Evolutionary conservation across 345 rosid species (phyloP), one percentile per base, ranked within the genome.

Genomic region (Salix caprea): DNA sequence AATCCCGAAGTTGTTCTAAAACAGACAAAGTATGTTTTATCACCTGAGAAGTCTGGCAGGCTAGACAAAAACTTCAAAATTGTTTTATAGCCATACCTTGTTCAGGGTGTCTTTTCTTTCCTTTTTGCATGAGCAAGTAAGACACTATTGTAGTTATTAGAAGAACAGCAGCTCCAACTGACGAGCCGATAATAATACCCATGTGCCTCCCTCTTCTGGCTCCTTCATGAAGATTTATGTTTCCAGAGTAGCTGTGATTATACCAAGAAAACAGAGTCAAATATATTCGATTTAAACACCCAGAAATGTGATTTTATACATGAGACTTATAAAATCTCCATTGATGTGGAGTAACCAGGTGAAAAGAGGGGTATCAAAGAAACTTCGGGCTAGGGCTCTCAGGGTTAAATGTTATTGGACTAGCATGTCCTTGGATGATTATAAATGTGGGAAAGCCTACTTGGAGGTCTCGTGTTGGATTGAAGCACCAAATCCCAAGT

Each of bases 141-240:
- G 90, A 90, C 65, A 84, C 73, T 58, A 90, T 72, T 26, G 91
- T 86, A 75, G 82, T 93, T 34, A 94, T 77, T 32, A 96, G 89
- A 80, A 94, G 83, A 82, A 90, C 70, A 68, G 87, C 82, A 62
- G 94, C 99, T 77, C 98, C 99, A 71, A 90, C 82, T 67, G 93
- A 86, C 62, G 88, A 81, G 77, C 94, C 97, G 42, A 91, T 83
- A 69, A 90, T 82, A 50, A 86, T 85, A 78, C 58, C 79, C n/a
- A 80, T 81, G 73, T 85, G 86, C 82, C 81, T 94, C 71, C 78
- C 82, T 76, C 74, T 84, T 77, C 83, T 84, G 56, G 78, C 83
- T 52, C 80, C 79, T 78, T 82, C 80, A 67, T 39, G 85, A 81
- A 96, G 91, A 79, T 88, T 75, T 74, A 84, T 16, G 77, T 96